phyloP scores from a whole-genome alignment of 345 rosid species.

The Eutrema heterophyllum region DNA sequence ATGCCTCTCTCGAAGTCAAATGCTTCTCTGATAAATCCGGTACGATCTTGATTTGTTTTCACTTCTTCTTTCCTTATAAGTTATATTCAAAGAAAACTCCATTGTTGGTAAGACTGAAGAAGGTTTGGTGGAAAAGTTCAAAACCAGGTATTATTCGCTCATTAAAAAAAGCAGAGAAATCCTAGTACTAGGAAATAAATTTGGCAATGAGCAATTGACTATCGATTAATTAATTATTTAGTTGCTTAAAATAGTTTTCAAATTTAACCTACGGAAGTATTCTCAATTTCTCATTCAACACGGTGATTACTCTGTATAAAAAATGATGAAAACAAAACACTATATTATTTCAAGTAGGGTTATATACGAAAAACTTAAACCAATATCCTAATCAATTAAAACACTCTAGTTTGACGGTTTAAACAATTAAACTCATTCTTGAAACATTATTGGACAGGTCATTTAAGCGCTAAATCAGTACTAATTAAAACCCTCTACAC shows the following conservation, averaged over 20 bases:
- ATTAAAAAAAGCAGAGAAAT: not conserved
- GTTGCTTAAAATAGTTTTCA: not conserved
- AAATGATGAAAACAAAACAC: not conserved
- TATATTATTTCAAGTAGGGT: not conserved
- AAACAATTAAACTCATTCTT: not conserved
- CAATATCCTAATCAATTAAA: not conserved
- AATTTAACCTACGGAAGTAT: not conserved
- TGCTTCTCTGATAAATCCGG: slow-evolving; percentile 40
- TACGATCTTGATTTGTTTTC: not conserved
- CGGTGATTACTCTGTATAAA: not conserved
- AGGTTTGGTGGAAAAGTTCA: not conserved
- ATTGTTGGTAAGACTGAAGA: not conserved
- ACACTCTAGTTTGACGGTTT: not conserved
- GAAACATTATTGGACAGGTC: slow-evolving; percentile 24
- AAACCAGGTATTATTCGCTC: not conserved
- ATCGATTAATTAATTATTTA: not conserved
- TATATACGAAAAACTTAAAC: not conserved
- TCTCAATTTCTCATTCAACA: not conserved
- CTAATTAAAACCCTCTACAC: slow-evolving; percentile 35
- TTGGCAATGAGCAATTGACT: not conserved
- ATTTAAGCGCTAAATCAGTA: slow-evolving; percentile 11
- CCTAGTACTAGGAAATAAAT: not conserved
- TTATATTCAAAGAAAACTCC: not conserved
- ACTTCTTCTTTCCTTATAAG: not conserved
- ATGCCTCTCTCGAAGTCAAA: slow-evolving; percentile 31